Base-by-base conservation (phyloP, 75 land plant species). In the Isoetes taiwanensis region DNA sequence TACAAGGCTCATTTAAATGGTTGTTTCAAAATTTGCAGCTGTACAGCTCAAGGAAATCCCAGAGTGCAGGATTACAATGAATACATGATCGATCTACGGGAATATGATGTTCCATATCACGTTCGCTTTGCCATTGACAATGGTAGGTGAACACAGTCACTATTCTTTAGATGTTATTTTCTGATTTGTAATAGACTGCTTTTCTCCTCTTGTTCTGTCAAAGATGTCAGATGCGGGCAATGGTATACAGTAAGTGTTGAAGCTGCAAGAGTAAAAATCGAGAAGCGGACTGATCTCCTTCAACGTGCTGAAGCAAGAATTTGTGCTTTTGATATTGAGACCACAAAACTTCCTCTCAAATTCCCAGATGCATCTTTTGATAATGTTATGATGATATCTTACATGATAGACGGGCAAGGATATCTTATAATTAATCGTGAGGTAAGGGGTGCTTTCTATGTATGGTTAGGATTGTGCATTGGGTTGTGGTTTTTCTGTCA, bases 81-180 rank as follows among this genome's bases (percentile, higher is more conserved):
- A 27, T 79, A 57, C 33, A 76, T 93, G 24, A 63, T 78, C 57
- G 98, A 88, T 67, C 71, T 93, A 28, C 78, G 98, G 5, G 98
- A 93, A 64, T 93, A 78, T 84, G 98, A 93, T 76, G 98, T 93
- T 19, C 98, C 98, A 14, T 93, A 93, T 61, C 95, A 93, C 78
- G 89, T 93, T 9, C 98, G 98, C 19, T 93, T 87, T 65, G 85
- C 98, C 31, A 81, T 93, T 69, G 98, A 93, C 48, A 79, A 81
- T 59, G 98, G 98, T 93, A 30, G 43, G 61, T 17, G 17, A 9
- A 24, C 50, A 43, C n/a, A 14, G 23, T 43, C 50, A 5, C 14
- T 5, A 6, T 5, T 43, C 14, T 4, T 43, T 43, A 19, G 50
- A 24, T 43, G 5, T 53, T 56, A 28, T 32, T 21, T 32, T 29